phyloP scores from a whole-genome alignment of 768 basidiomycete species.

The Phaeotremella skinneri region DNA sequence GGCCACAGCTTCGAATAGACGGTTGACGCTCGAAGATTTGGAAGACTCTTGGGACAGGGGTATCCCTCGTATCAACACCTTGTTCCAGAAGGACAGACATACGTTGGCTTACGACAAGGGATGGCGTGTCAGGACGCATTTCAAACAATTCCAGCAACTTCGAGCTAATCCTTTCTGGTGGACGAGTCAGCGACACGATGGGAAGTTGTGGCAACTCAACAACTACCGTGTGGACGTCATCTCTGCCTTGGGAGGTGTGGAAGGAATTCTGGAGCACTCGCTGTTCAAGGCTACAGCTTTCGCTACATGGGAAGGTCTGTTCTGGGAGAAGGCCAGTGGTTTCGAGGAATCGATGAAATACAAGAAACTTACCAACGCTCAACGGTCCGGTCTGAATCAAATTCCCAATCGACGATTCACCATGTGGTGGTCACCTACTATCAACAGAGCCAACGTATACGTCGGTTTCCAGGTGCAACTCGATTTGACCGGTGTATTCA shows the following conservation, averaged over 20 bases:
- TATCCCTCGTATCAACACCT: conserved; percentile 86
- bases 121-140: conserved; percentile 96
- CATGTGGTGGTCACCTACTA: conserved; percentile 98
- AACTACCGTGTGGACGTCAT: conserved; percentile 99
- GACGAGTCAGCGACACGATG: conserved; percentile 96
- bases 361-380: conserved; percentile 80
- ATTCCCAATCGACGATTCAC: conserved; percentile 99
- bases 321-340: conserved; percentile 82
- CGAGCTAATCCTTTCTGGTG: conserved; percentile 96
- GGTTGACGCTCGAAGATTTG: conserved; percentile 92
- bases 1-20: conserved; percentile 96
- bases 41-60: conserved; percentile 99
- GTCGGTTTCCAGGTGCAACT: conserved; percentile 99
- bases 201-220: conserved; percentile 94
- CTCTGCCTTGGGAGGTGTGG: conserved; percentile 62
- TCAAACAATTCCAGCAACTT: conserved; percentile 83
- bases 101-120: conserved; percentile 98
- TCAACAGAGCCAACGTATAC: conserved; percentile 96
- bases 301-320: conserved; percentile 96
- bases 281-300: conserved; percentile 92
- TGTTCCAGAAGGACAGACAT: conserved; percentile 97
- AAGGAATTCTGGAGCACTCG: conserved; percentile 83
- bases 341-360: conserved; percentile 66
- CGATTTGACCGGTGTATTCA: conserved; percentile 69
- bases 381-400: conserved; percentile 74